A percentile compares a stretch with the other conserved stretches of the same genome.
phyloP scores from a whole-genome alignment of 768 basidiomycete species.

The Daedaleopsis sinensis region DNA sequence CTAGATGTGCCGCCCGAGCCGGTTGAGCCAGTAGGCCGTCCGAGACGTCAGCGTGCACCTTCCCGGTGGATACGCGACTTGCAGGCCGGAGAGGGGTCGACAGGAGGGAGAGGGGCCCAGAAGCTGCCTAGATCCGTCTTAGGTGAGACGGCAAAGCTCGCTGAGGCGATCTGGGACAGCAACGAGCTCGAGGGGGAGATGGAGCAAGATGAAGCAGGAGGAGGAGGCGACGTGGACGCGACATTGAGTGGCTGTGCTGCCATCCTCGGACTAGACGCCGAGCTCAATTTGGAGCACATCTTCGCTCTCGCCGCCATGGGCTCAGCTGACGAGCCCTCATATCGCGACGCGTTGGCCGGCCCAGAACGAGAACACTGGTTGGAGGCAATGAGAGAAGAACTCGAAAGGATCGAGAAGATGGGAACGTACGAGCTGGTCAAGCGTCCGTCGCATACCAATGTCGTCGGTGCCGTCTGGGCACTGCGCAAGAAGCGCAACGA shows the following conservation, averaged over 20 bases:
- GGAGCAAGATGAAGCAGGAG: neutral
- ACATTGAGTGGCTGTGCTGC: neutral
- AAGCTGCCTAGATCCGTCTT: neutral
- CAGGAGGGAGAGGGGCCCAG: slow-evolving; percentile 6
- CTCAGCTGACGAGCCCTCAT: no score
- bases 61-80: slow-evolving; percentile 1
- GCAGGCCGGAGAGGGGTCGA: neutral
- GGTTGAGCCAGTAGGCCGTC: neutral
- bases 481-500: slow-evolving; percentile 30
- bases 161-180: neutral
- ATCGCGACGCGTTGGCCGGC: neutral
- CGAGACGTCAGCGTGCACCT: neutral
- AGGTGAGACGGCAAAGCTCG: neutral
- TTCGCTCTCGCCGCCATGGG: no score
- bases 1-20: neutral
- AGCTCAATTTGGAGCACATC: no score
- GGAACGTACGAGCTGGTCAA: slow-evolving; percentile 12
- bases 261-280: no score
- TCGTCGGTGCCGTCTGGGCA: slow-evolving; percentile 26
- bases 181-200: neutral
- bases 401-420: neutral
- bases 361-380: neutral
- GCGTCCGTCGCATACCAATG: slow-evolving; percentile 10
- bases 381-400: slow-evolving; percentile 18
- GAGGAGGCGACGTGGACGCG: neutral